phyloP scores from a whole-genome alignment of 257 asterid genomes.

The Thymus quinquecostatus region DNA sequence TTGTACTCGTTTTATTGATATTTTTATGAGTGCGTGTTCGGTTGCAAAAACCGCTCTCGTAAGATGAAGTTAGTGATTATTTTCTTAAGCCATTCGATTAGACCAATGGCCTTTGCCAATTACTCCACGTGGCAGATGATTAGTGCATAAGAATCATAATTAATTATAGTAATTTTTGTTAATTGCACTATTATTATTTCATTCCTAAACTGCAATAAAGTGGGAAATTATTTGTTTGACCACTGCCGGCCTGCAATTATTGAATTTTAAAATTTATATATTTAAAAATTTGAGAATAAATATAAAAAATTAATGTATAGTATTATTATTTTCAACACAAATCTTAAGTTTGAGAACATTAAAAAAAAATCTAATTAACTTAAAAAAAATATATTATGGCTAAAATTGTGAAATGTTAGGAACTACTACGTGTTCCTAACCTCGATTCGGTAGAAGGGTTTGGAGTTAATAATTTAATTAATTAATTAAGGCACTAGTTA shows the following conservation, averaged over 20 bases:
- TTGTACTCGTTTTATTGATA: too few relatives aligned
- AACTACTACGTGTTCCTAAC: neutral
- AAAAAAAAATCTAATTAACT: too few relatives aligned
- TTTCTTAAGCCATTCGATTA: conserved; percentile 24
- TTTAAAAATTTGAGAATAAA: too few relatives aligned
- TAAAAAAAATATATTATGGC: too few relatives aligned
- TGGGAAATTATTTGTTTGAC: conserved; percentile 24
- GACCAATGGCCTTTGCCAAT: conserved; percentile 19
- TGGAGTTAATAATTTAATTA: neutral
- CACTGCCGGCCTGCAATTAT: conserved; percentile 34
- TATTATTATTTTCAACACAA: too few relatives aligned
- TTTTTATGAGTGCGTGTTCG: conserved; percentile 16
- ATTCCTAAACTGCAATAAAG: neutral
- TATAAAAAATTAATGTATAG: too few relatives aligned
- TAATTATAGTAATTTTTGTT: neutral
- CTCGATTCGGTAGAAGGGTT: neutral
- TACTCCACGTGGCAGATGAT: conserved; percentile 40
- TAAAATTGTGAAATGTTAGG: too few relatives aligned
- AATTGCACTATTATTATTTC: neutral
- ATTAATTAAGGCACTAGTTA: conserved; percentile 13
- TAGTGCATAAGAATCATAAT: conserved; percentile 8
- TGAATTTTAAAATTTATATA: conserved; percentile 9
- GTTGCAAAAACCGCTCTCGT: conserved; percentile 8
- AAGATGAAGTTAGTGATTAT: conserved; percentile 10
- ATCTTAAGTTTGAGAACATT: too few relatives aligned